These are phyloP conservation scores for Hylodesmum podocarpum DNA, from an alignment of 306 rosid genomes.

Conservation along the genomic window DNA sequence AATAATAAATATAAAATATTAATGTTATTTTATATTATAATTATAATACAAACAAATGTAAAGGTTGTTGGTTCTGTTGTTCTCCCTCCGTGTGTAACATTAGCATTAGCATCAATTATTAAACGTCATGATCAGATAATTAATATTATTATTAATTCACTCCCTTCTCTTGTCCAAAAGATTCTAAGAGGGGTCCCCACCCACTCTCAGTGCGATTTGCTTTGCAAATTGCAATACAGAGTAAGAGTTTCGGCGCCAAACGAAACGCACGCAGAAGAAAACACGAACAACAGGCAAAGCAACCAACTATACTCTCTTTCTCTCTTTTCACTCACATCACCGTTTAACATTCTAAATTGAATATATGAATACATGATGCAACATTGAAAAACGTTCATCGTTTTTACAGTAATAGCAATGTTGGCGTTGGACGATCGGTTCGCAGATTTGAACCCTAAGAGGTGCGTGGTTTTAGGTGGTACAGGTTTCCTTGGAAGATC, in stretches of 20 bases:
- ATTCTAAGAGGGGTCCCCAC: conserved; percentile 33
- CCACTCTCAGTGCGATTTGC: conserved; percentile 8
- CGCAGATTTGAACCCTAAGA: conserved; percentile 52
- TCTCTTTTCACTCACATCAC: not conserved
- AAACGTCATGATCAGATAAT: conserved; percentile 5
- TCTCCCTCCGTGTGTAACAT: not conserved
- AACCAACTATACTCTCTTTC: not conserved
- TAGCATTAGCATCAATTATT: not conserved
- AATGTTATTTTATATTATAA: too few species aligned
- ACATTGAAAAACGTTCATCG: conserved; percentile 15
- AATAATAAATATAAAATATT: too few species aligned
- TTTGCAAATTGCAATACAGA: not conserved
- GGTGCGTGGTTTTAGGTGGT: conserved; percentile 84
- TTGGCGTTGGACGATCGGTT: conserved; percentile 66
- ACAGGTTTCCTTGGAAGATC: conserved; percentile 76
- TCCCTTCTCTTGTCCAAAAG: conserved; percentile 23
- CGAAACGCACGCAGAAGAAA: not conserved
- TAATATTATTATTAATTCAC: not conserved
- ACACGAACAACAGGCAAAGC: not conserved
- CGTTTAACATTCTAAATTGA: not conserved
- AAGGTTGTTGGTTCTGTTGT: not conserved
- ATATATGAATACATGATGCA: not conserved
- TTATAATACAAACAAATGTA: not conserved
- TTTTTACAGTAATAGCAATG: conserved; percentile 34
- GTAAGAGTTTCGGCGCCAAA: conserved; percentile 46